Evolutionary conservation across 371 early-diverging fungal genomes (phyloP).

Genomic region (Mortierella sp.): DNA sequence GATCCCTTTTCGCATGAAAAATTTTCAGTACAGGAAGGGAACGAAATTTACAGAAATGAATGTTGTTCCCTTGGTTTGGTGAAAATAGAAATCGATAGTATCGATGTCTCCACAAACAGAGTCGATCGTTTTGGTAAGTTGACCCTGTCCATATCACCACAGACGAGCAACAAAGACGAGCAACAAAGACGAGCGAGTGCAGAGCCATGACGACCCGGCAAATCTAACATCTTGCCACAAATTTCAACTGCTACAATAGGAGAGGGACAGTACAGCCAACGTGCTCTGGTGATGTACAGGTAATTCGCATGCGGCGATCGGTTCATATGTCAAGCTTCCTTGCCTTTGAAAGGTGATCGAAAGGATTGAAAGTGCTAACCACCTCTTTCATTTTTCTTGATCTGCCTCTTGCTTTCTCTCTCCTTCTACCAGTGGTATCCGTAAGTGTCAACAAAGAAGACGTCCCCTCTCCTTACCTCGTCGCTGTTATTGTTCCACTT

Average conservation of each 20-base stretch:
- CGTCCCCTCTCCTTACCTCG: neutral
- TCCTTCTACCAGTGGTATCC: constrained; percentile 62
- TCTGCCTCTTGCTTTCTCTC: neutral
- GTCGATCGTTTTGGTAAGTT: constrained; percentile 68
- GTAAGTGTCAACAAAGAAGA: constrained; percentile 60
- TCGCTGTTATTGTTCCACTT: neutral
- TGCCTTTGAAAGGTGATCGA: neutral
- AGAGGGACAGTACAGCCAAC: constrained; percentile 63
- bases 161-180: neutral
- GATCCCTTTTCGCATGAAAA: neutral
- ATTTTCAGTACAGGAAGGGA: neutral
- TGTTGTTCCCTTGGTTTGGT: neutral
- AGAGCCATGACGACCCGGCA: neutral
- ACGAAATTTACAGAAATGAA: neutral
- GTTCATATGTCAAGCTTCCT: too few relatives aligned
- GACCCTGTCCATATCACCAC: neutral
- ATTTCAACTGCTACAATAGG: constrained; percentile 44
- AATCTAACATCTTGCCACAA: too few relatives aligned
- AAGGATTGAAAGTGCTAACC: neutral
- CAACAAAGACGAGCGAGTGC: neutral
- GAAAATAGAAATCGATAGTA: constrained; percentile 68
- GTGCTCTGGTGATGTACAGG: constrained; percentile 68
- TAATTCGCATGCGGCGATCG: neutral
- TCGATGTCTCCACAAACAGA: constrained; percentile 71
- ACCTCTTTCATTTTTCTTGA: neutral